Conservation (phyloP, 2,329 filamentous ascomycete species). For the Fusarium nelsonii region DNA sequence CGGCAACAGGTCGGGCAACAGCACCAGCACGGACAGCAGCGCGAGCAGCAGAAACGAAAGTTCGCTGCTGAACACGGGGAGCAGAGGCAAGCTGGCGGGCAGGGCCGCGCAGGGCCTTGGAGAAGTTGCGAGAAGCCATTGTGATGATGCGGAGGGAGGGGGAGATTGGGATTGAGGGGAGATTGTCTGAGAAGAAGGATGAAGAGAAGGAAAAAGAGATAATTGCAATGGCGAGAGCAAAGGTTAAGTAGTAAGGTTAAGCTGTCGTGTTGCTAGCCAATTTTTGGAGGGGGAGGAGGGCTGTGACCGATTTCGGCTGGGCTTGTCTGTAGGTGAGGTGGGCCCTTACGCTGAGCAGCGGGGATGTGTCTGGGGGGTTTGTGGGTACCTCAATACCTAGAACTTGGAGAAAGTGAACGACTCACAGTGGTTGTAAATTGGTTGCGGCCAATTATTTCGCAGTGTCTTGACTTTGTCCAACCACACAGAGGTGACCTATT, state of each 20-base stretch:
- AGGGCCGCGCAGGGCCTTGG: slow-evolving; percentile 73
- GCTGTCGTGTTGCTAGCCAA: slow-evolving; percentile 15
- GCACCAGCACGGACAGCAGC: slow-evolving; percentile 67
- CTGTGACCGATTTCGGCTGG: slow-evolving; percentile 44
- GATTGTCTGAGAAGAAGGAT: slow-evolving; percentile 49
- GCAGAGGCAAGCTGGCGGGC: slow-evolving; percentile 70
- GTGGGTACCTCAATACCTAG: slow-evolving; percentile 5
- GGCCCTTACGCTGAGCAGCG: slow-evolving; percentile 30
- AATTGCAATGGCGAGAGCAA: slow-evolving; percentile 44
- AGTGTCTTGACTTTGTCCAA: slow-evolving; percentile 16
- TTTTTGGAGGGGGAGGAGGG: slow-evolving; percentile 20
- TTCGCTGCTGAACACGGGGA: slow-evolving; percentile 71
- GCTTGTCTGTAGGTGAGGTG: slow-evolving; percentile 39
- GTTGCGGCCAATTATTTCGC: slow-evolving; percentile 28
- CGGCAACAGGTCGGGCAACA: slow-evolving; percentile 64
- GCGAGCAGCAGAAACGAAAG: slow-evolving; percentile 71
- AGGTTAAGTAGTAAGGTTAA: slow-evolving; percentile 44
- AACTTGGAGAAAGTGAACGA: slow-evolving; percentile 9
- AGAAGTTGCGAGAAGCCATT: slow-evolving; percentile 84
- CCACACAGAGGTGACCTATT: slow-evolving; percentile 23
- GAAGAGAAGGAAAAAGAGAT: slow-evolving; percentile 33
- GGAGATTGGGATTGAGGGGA: slow-evolving; percentile 37
- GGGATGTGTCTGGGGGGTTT: slow-evolving; percentile 37
- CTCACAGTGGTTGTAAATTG: neutral
- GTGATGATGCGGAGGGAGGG: slow-evolving; percentile 54